Base-by-base conservation (phyloP, 2,329 filamentous ascomycete genomes). In the Coleophoma cylindrospora region DNA sequence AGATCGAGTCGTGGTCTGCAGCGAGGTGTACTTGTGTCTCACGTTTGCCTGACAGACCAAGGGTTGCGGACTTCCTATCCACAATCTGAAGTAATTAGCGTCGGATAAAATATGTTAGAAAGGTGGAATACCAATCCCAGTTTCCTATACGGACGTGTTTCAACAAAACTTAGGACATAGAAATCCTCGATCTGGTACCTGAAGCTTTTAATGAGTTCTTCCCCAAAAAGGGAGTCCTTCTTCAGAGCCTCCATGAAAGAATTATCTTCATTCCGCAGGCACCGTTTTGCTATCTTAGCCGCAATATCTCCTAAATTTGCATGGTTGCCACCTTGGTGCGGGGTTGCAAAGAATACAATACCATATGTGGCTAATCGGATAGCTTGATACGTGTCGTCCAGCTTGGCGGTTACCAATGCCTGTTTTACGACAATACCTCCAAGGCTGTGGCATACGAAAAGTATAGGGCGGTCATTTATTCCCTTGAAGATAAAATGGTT, bases 381-480 rank as follows among this genome's bases (percentile, higher is more conserved):
- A 14, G 34, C 22, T n/a, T 40, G 19, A 15, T 13, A 12, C 21
- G 43, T 38, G 22, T 43, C 15, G 15, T n/a, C 32, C 12, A 22
- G 9, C 27, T 43, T 48, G 6, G 46, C 32, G 15, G 17, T 2
- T 27, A 38, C 40, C 12, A 48, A 34, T 27, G 40, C 12, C 19
- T 27, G 32, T 40, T 56, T 57, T 14, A 57, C 34, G 34, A 57
- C 51, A 10, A 57, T 52, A 15, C 53, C 55, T 36, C 55, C 55
- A 21, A 56, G 52, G 34, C 54, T 56, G 34, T 58, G 52, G 2
- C 37, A 49, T 27, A 56, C 34, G 49, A 57, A 57, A 14, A 57
- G 36, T 15, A 55, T 51, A 1, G 54, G 54, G 37, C 54, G 50
- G 40, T 48, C 33, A 38, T 13, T 5, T 27, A 27, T n/a, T 15